Base-by-base conservation (phyloP, 192 early-diverging fungal species). In the Phycomyces blakesleeanus region DNA sequence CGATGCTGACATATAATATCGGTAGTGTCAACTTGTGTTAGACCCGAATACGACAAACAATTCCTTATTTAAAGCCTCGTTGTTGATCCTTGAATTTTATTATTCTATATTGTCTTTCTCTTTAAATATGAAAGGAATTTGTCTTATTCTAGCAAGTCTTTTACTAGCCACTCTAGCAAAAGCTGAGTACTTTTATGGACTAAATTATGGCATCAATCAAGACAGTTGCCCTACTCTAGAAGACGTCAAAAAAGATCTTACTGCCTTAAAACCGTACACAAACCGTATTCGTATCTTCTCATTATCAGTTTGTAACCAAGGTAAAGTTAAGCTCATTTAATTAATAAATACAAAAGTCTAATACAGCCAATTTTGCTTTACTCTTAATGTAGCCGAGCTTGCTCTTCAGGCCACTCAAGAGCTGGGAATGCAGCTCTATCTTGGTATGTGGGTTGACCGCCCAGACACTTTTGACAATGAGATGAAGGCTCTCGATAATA, bases 361-460 rank as follows among this genome's bases (percentile, higher is more conserved):
- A n/a, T n/a, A n/a, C n/a, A n/a, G n/a, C 9, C 10, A 11, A n/a
- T 16, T 27, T n/a, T 21, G 16, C n/a, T 53, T 53, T 21, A 5
- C 49, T 14, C 57, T 39, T 20, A 15, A 16, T 11, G 10, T 59
- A 67, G 65, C 52, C 51, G 77, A 82, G 61, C 65, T 82, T 10
- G 67, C 82, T 5, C 58, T 86, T 42, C 75, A 77, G 29, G 85
- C 85, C 10, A 75, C 72, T 67, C 75, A 76, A 77, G 53, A 63
- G 52, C 63, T 76, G 59, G 54, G 75, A 63, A 74, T 84, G 72
- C 72, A 79, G 65, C 58, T 84, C 1, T 74, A 76, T 66, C 73
- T 86, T 3, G 83, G 85, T 18, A 64, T 86, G 72, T 86, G 85
- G 85, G 66, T 86, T 27, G 75, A 63, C 72, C 12, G 71, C 56